A percentile compares a stretch with the other conserved stretches of the same genome.
These are phyloP conservation scores for Camellia oleifera DNA, from an alignment of 179 eudicot species.

Conservation along the genomic window DNA sequence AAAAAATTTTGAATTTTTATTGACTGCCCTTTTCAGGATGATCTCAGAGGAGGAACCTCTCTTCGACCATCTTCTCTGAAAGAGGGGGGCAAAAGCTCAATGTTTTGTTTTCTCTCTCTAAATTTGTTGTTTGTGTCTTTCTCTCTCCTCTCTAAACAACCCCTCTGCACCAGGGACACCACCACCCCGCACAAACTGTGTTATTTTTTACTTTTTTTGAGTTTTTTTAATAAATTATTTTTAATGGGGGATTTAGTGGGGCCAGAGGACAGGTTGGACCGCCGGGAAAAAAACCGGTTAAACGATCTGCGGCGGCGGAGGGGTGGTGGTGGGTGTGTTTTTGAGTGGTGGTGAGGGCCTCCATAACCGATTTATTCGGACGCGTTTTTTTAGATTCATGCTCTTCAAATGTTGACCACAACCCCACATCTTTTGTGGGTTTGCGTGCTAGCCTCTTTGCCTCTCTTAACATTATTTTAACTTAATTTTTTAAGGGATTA, in stretches of 20 bases:
- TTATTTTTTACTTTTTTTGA: neutral
- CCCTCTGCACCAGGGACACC: neutral
- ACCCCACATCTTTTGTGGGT: neutral
- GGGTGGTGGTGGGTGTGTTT: neutral
- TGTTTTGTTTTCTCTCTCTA: conserved; percentile 12
- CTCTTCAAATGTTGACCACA: neutral
- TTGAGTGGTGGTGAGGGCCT: conserved; percentile 24
- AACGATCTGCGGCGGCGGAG: conserved; percentile 14
- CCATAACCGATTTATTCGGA: conserved; percentile 20
- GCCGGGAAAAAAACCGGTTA: neutral
- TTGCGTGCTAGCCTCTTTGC: neutral
- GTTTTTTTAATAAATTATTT: neutral
- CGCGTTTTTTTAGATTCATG: conserved; percentile 16
- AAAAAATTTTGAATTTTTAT: conserved; percentile 5
- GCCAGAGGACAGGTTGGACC: neutral
- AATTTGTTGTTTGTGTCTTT: neutral
- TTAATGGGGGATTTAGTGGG: neutral
- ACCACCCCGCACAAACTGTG: neutral
- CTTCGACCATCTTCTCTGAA: conserved; percentile 5
- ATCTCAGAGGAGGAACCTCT: conserved; percentile 39
- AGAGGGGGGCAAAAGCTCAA: neutral
- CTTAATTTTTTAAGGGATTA: no score
- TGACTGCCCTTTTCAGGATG: conserved; percentile 44
- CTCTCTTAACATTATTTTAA: neutral
- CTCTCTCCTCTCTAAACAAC: conserved; percentile 9